These are phyloP conservation scores for Fusarium oligoseptatum DNA, from an alignment of 2,329 filamentous ascomycete genomes.

Conservation along the genomic window DNA sequence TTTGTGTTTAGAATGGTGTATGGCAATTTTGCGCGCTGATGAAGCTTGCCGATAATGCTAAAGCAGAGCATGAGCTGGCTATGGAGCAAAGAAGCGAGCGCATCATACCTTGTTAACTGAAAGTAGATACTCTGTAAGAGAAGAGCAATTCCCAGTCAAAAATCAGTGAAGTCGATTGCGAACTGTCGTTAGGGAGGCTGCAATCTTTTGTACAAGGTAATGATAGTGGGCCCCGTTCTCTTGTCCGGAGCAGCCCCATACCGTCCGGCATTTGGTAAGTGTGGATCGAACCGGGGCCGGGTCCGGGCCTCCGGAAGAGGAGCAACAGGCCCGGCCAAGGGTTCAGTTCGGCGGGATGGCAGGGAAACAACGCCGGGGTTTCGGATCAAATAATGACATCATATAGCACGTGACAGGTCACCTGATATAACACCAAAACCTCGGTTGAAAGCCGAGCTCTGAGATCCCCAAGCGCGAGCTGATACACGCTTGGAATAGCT, in stretches of 20 bases:
- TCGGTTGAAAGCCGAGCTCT: neutral
- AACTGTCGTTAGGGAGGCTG: neutral
- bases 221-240: neutral
- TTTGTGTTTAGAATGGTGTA: neutral
- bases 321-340: neutral
- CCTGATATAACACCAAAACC: neutral
- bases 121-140: neutral
- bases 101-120: neutral
- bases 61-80: neutral
- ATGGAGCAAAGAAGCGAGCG: too few relatives aligned
- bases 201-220: neutral
- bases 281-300: neutral
- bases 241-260: neutral
- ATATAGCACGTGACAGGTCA: neutral
- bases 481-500: neutral
- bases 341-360: neutral
- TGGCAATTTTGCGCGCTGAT: neutral
- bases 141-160: neutral
- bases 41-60: neutral
- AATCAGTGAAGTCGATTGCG: neutral
- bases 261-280: neutral
- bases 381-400: constrained; percentile 9
- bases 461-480: neutral
- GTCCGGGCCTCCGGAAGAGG: neutral
- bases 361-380: neutral